phyloP scores from a whole-genome alignment of 1,284 basidiomycete genomes.

The Grifola frondosa region DNA sequence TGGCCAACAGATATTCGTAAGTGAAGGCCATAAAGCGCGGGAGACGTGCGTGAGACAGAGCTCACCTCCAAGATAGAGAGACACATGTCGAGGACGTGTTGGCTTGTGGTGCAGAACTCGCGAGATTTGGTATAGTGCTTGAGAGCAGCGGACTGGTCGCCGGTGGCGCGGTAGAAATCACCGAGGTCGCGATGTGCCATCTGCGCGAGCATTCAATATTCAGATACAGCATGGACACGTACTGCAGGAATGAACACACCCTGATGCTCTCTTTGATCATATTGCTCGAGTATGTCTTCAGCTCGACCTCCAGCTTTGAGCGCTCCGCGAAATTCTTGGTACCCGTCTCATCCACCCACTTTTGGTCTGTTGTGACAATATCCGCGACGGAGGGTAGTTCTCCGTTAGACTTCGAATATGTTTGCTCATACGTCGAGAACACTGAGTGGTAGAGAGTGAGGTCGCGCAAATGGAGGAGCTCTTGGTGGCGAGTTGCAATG shows the following conservation, averaged over 20 bases:
- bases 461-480: constrained; percentile 64
- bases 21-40: not conserved
- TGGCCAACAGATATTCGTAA: constrained; percentile 30
- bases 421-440: constrained; percentile 57
- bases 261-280: constrained; percentile 95
- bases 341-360: constrained; percentile 66
- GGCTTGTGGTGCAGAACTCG: constrained; percentile 82
- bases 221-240: no score
- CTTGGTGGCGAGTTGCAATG: constrained; percentile 63
- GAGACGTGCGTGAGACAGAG: not conserved
- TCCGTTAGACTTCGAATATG: constrained; percentile 39
- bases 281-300: constrained; percentile 88
- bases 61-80: constrained; percentile 74
- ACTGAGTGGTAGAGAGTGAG: constrained; percentile 56
- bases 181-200: constrained; percentile 88
- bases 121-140: constrained; percentile 82
- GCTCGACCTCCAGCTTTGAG: constrained; percentile 80
- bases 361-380: constrained; percentile 48
- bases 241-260: constrained; percentile 40
- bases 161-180: constrained; percentile 67
- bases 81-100: constrained; percentile 86
- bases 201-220: constrained; percentile 4
- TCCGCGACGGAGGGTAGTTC: constrained; percentile 47
- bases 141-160: constrained; percentile 68
- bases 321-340: constrained; percentile 63